A percentile compares a stretch with the other conserved stretches of the same genome.
phyloP scores from a whole-genome alignment of 169 alveolate genomes.

The Eimeria sp. region DNA sequence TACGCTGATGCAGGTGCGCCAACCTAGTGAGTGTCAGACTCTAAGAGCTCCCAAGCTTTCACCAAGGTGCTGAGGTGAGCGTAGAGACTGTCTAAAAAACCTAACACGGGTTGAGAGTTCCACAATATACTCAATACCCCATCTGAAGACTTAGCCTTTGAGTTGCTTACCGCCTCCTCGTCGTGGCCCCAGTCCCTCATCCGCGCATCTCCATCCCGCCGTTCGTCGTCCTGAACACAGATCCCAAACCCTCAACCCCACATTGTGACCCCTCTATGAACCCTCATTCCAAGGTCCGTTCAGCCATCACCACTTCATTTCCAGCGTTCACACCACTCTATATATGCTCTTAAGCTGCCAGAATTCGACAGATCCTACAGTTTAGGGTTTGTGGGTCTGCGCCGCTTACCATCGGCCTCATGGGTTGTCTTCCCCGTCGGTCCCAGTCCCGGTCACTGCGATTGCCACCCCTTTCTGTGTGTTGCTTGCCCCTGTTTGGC shows the following conservation, averaged over 20 bases:
- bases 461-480: slow-evolving; percentile 38
- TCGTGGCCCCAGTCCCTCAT: slow-evolving; percentile 72
- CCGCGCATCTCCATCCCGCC: slow-evolving; percentile 69
- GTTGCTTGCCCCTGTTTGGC: slow-evolving; percentile 60
- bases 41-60: no score
- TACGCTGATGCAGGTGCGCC: background rate
- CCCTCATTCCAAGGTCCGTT: background rate
- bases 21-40: no score
- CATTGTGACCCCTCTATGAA: background rate
- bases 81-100: background rate
- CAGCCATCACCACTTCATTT: background rate
- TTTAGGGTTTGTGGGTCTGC: background rate
- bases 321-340: background rate
- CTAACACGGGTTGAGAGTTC: background rate
- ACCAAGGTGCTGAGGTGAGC: no score
- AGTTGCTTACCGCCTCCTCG: slow-evolving; percentile 53
- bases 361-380: background rate
- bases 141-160: background rate
- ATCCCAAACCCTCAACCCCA: background rate
- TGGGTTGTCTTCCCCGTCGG: slow-evolving; percentile 39
- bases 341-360: background rate
- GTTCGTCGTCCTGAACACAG: slow-evolving; percentile 64
- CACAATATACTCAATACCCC: background rate
- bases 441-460: slow-evolving; percentile 69
- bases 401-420: slow-evolving; percentile 38